Evolutionary conservation across 2,329 filamentous ascomycete species (phyloP), one percentile per base, ranked within the genome.

Genomic region (Ophioceras dolichostomum): DNA sequence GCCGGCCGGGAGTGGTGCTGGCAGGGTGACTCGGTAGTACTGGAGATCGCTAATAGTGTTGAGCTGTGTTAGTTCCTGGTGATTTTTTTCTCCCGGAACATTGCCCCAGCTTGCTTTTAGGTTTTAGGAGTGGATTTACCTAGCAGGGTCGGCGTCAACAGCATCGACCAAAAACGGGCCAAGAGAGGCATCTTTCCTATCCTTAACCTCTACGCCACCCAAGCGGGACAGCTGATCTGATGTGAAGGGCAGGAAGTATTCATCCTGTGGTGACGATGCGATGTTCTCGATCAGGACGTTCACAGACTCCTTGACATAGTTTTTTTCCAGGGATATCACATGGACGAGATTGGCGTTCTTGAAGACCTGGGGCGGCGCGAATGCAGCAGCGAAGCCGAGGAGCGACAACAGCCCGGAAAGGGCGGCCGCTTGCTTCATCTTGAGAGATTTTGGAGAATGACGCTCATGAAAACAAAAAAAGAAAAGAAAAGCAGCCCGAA

Each of bases 201-300:
- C 86, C 65, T 82, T 85, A 38, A 88, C 91, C 63, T 96, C 88
- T 41, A 98, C 64, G 28, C 82, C 86, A 46, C 89, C 91, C 44
- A 96, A 65, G 46, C 74, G 79, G 45, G 76, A 72, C 50, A 94
- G 74, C 59, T 85, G 68, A 44, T 79, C 73, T 41, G 79, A 67
- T 40, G 84, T 80, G 55, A 98, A 94, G 4, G 88, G 84, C 37
- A 98, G 53, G 59, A 81, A 96, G 70, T 98, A 98, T 59, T 94
- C 82, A 56, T 77, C 75, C 56, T 96, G 88, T 14, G 87, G 73
- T 47, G 79, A 66, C 43, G 73, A 70, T 52, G 81, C 84, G 47
- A 83, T 68, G 58, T 98, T 98, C 66, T 95, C 83, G 45, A 98
- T 76, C 36, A 94, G 70, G n/a, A 94, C 80, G 62, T 96, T 95